Evolutionary conservation across 2,329 filamentous ascomycete genomes (phyloP).

Genomic region (Alternaria alternata): DNA sequence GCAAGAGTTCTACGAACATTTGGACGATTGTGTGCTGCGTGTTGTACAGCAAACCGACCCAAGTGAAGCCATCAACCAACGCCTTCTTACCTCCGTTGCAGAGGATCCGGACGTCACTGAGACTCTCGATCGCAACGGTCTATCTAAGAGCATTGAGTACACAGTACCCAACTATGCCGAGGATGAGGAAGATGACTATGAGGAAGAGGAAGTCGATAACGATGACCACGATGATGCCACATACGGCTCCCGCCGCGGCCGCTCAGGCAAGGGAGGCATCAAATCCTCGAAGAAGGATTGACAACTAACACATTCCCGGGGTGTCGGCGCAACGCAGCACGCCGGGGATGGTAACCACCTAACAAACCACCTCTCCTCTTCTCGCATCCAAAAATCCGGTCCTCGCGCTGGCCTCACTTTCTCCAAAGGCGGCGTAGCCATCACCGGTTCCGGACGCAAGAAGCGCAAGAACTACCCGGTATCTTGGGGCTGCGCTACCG

Average conservation of each 20-base stretch:
- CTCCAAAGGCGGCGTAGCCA: slow-evolving; percentile 75
- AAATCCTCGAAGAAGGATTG: slow-evolving; percentile 63
- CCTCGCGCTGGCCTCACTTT: slow-evolving; percentile 72
- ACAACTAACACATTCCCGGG: slow-evolving; percentile 61
- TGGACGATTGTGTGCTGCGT: slow-evolving; percentile 74
- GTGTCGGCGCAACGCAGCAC: slow-evolving; percentile 51
- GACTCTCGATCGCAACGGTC: slow-evolving; percentile 50
- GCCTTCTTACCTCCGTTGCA: slow-evolving; percentile 51
- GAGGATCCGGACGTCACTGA: slow-evolving; percentile 52
- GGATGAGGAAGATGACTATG: slow-evolving; percentile 54
- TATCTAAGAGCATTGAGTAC: slow-evolving; percentile 56
- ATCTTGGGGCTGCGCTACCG: slow-evolving; percentile 90
- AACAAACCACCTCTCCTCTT: slow-evolving; percentile 30
- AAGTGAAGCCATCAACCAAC: slow-evolving; percentile 54
- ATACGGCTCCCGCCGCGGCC: slow-evolving; percentile 58
- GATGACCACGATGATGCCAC: slow-evolving; percentile 62
- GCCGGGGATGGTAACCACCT: slow-evolving; percentile 46
- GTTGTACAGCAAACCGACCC: slow-evolving; percentile 61
- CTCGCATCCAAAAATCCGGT: slow-evolving; percentile 25
- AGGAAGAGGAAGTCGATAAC: slow-evolving; percentile 62
- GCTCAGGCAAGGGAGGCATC: slow-evolving; percentile 58
- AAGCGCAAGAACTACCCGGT: slow-evolving; percentile 92
- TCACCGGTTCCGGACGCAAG: slow-evolving; percentile 73
- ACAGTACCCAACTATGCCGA: slow-evolving; percentile 61
- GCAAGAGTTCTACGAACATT: slow-evolving; percentile 97